These are phyloP conservation scores for Teratosphaeria viscida DNA, from an alignment of 2,329 filamentous ascomycete genomes.

Conservation along the genomic window DNA sequence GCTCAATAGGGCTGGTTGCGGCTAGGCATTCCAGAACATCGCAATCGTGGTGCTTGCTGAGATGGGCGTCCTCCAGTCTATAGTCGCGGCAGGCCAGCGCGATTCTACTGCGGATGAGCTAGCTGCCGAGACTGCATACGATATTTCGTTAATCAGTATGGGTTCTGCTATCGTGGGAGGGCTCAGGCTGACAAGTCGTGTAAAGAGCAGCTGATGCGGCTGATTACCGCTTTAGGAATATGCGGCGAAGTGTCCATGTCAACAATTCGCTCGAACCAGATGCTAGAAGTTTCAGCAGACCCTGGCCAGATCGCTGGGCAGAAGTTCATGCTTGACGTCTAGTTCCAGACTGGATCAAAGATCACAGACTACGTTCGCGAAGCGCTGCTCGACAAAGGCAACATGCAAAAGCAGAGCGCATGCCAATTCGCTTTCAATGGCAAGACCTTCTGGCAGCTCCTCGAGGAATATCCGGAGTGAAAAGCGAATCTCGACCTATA, in stretches of 20 bases:
- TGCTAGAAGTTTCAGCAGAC: not conserved
- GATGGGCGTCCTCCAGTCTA: not conserved
- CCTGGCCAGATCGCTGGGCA: not conserved
- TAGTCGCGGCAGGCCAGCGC: not conserved
- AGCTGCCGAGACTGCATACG: not conserved
- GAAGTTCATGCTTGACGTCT: not conserved
- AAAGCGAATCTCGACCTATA: slow-evolving; percentile 8
- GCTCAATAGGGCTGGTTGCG: not conserved
- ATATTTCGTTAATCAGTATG: slow-evolving; percentile 6
- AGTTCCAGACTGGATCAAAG: not conserved
- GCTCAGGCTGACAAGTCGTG: not conserved
- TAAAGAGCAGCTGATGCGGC: not conserved
- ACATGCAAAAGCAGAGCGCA: not conserved
- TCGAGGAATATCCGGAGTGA: slow-evolving; percentile 3
- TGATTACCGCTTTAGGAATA: not conserved
- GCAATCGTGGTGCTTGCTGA: slow-evolving; percentile 1
- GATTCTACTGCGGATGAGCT: slow-evolving; percentile 1
- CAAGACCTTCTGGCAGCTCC: not conserved
- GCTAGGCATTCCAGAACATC: slow-evolving; percentile 5
- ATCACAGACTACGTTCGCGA: not conserved
- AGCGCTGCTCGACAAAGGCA: not conserved
- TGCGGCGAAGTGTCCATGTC: not conserved
- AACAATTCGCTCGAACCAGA: not conserved
- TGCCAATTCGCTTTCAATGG: not conserved
- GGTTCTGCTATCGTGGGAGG: not conserved